A percentile compares a stretch with the other conserved stretches of the same genome.
Conservation (phyloP, 139 green algal genomes). For the Gonium pectorale region DNA sequence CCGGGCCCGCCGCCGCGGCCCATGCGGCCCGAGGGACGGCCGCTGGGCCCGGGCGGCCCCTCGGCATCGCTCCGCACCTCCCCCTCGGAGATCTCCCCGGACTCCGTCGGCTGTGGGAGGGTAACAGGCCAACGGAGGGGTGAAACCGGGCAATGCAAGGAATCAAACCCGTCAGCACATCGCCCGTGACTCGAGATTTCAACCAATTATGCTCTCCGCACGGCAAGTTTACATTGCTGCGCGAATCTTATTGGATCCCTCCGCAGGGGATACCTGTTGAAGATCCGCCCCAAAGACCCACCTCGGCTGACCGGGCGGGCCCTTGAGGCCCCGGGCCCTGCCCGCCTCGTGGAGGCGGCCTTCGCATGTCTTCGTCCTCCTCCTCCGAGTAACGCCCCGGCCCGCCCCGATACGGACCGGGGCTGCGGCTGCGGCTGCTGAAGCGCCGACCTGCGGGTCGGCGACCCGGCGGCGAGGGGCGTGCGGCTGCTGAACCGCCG, state of each 20-base stretch:
- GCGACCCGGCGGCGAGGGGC: constrained; percentile 15
- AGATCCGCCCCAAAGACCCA: no score
- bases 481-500: constrained; percentile 17
- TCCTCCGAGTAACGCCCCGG: neutral
- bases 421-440: constrained; percentile 11
- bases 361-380: neutral
- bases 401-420: neutral
- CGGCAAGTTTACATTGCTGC: no score
- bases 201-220: neutral
- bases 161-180: neutral
- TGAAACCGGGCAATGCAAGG: neutral
- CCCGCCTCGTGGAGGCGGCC: neutral
- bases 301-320: neutral
- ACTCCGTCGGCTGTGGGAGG: constrained; percentile 9
- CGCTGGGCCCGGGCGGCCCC: constrained; percentile 22
- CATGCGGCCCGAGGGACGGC: neutral
- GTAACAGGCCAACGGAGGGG: neutral
- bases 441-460: constrained; percentile 3
- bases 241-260: neutral
- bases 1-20: neutral
- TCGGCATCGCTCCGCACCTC: constrained; percentile 5
- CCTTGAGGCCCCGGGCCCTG: neutral
- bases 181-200: no score
- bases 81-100: constrained; percentile 31
- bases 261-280: no score